These are phyloP conservation scores for Cymbopogon flexuosus DNA, from an alignment of 202 grass and related monocot species.

Conservation along the genomic window DNA sequence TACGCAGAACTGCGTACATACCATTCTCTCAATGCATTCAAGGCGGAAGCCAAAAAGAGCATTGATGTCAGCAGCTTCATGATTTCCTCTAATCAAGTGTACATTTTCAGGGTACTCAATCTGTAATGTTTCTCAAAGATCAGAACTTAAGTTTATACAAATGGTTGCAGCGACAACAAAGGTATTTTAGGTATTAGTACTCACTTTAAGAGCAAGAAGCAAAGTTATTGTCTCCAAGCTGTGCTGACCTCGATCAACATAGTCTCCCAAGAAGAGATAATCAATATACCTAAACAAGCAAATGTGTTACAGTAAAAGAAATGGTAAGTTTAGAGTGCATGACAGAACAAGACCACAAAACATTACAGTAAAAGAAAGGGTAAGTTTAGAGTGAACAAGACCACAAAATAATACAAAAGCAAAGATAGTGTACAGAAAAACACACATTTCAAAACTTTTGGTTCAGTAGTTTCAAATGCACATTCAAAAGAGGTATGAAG, in stretches of 20 bases:
- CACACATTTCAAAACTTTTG: neutral
- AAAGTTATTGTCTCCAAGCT: conserved; percentile 96
- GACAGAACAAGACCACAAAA: neutral
- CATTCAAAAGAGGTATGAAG: conserved; percentile 15
- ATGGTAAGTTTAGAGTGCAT: neutral
- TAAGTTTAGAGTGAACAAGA: conserved; percentile 10
- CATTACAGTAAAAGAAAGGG: neutral
- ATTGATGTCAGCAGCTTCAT: conserved; percentile 99
- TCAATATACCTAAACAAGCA: conserved; percentile 79
- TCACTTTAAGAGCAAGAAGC: conserved; percentile 96
- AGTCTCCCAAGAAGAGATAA: conserved; percentile 98
- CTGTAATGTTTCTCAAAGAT: conserved; percentile 52
- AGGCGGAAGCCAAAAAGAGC: conserved; percentile 96
- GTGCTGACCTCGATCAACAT: conserved; percentile 95
- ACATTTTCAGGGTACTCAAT: conserved; percentile 94
- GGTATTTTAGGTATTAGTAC: conserved; percentile 26
- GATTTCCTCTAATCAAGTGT: conserved; percentile 93
- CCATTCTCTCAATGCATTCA: conserved; percentile 99
- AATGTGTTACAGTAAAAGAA: conserved; percentile 3
- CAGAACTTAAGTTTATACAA: conserved; percentile 25
- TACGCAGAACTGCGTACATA: conserved; percentile 25
- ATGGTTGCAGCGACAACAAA: conserved; percentile 11
- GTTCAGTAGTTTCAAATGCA: neutral
- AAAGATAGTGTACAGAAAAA: neutral
- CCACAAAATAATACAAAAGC: neutral